Evolutionary conservation across 345 rosid genomes (phyloP).

Genomic region (Gossypium australe): DNA sequence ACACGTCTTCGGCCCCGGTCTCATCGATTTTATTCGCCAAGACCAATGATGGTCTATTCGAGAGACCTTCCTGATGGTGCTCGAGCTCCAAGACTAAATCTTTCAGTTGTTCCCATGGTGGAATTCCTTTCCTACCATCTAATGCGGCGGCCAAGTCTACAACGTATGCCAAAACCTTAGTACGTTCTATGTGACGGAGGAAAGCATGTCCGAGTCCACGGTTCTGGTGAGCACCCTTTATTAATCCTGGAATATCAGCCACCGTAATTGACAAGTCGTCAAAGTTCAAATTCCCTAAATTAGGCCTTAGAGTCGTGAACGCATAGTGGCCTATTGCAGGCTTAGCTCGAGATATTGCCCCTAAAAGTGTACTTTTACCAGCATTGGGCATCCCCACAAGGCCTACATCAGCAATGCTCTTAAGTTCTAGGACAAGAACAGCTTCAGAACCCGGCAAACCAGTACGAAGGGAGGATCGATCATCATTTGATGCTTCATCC

Average conservation of each 20-base stretch:
- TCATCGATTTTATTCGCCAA: constrained; percentile 92
- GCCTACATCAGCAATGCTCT: constrained; percentile 97
- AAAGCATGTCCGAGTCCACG: constrained; percentile 90
- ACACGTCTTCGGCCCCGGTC: constrained; percentile 54
- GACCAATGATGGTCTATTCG: constrained; percentile 60
- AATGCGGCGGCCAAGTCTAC: constrained; percentile 76
- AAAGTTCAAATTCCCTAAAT: constrained; percentile 72
- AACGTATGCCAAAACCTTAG: constrained; percentile 86
- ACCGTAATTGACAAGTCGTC: constrained; percentile 80
- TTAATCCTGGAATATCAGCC: constrained; percentile 93
- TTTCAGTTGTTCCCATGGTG: constrained; percentile 81
- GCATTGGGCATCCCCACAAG: constrained; percentile 96
- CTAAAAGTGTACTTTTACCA: constrained; percentile 90
- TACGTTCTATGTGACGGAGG: constrained; percentile 87
- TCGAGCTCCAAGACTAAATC: constrained; percentile 79
- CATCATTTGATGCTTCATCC: constrained; percentile 22
- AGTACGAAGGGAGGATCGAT: constrained; percentile 30
- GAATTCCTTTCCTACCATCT: constrained; percentile 61
- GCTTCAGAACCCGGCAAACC: constrained; percentile 71
- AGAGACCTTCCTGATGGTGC: constrained; percentile 75
- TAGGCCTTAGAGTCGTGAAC: constrained; percentile 86
- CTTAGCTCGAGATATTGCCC: constrained; percentile 78
- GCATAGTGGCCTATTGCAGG: constrained; percentile 82
- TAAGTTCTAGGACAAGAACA: constrained; percentile 65
- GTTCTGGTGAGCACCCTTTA: constrained; percentile 81